Percentiles rank a stretch among this genome's conserved stretches.
Evolutionary conservation across 345 rosid species (phyloP).

Genomic region (Linum usitatissimum): DNA sequence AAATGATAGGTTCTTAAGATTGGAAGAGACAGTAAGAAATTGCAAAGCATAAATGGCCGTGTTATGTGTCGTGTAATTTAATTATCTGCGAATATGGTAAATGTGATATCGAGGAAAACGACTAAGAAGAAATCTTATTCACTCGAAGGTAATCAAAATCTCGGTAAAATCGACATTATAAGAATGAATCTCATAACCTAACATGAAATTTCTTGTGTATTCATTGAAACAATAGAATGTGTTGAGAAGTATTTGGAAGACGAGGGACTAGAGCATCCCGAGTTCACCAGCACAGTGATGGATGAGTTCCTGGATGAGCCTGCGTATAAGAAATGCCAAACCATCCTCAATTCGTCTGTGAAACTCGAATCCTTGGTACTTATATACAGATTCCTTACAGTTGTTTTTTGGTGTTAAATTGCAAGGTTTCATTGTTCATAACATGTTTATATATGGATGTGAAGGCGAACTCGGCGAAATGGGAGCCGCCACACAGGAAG

Average conservation of each 20-base stretch:
- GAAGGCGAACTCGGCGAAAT: constrained; percentile 50
- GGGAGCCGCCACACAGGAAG: constrained; percentile 77
- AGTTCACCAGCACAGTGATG: constrained; percentile 42
- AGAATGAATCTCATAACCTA: neutral
- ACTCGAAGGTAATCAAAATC: constrained; percentile 37
- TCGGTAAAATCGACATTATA: neutral
- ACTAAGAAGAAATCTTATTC: too few species aligned
- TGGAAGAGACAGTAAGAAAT: too few species aligned
- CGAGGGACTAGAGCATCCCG: constrained; percentile 35
- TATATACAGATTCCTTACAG: too few species aligned
- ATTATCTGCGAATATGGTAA: too few species aligned
- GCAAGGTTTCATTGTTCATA: too few species aligned
- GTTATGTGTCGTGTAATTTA: too few species aligned
- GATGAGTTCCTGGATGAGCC: constrained; percentile 65
- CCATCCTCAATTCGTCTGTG: constrained; percentile 37
- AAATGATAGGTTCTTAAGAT: too few species aligned
- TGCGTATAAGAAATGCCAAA: constrained; percentile 38
- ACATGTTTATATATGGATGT: neutral
- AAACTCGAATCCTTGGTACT: constrained; percentile 47
- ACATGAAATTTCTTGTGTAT: neutral
- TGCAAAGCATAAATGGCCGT: too few species aligned
- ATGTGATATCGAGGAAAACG: too few species aligned
- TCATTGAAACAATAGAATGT: constrained; percentile 28
- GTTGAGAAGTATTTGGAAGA: constrained; percentile 54
- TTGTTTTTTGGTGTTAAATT: too few species aligned